phyloP scores from a whole-genome alignment of 1,284 basidiomycete species.

The Ceratobasidium sp. region DNA sequence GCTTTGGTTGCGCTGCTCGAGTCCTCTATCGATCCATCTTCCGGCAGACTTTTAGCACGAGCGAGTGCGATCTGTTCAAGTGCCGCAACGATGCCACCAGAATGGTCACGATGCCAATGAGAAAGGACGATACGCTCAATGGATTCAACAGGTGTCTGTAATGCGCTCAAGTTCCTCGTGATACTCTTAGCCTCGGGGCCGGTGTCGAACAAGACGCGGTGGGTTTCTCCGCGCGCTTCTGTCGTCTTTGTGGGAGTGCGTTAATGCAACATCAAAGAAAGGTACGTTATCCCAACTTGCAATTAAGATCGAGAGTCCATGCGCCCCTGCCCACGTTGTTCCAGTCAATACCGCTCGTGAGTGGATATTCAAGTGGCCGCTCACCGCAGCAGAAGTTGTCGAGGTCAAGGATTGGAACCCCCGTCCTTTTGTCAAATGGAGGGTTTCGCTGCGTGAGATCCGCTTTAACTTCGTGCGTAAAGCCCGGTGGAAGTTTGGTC shows the following conservation, averaged over 20 bases:
- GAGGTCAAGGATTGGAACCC: constrained; percentile 72
- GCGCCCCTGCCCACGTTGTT: constrained; percentile 64
- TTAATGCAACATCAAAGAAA: not conserved
- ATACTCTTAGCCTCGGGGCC: constrained; percentile 78
- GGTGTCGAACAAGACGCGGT: constrained; percentile 76
- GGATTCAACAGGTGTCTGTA: constrained; percentile 61
- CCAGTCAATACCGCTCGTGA: not conserved
- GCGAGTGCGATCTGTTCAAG: constrained; percentile 55
- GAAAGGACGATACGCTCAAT: constrained; percentile 74
- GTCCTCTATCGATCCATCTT: too few species aligned
- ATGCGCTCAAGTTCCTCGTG: constrained; percentile 68
- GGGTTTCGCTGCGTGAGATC: constrained; percentile 64
- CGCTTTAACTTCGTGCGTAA: constrained; percentile 71
- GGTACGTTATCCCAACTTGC: constrained; percentile 53
- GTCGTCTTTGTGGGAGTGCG: constrained; percentile 42
- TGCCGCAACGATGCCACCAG: constrained; percentile 64
- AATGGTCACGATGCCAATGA: constrained; percentile 87
- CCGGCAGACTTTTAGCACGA: constrained; percentile 23
- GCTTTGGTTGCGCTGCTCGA: constrained; percentile 27
- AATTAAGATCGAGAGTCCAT: constrained; percentile 80
- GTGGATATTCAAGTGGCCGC: constrained; percentile 36
- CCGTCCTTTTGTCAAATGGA: constrained; percentile 61
- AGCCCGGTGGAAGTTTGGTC: constrained; percentile 77
- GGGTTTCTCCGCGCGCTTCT: constrained; percentile 55
- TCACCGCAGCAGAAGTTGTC: constrained; percentile 79